Conservation (phyloP, 1,139 yeast species). For the Nadsonia commutata region DNA sequence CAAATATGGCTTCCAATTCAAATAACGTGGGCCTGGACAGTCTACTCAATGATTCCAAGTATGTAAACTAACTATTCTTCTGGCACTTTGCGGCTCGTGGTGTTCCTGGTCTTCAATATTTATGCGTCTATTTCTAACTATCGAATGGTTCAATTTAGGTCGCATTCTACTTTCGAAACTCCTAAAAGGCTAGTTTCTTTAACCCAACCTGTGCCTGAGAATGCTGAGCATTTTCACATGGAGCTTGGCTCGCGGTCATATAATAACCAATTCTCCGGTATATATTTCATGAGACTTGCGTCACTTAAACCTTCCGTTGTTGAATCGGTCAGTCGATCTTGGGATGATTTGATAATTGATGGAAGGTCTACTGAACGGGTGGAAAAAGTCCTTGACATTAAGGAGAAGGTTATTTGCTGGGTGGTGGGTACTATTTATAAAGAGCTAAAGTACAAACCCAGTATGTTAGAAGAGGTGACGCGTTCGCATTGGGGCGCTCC, state of each 20-base stretch:
- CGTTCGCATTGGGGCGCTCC: constrained; percentile 28
- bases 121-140: too few species aligned
- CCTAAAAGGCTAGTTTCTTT: neutral
- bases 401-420: constrained; percentile 62
- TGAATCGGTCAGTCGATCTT: constrained; percentile 32
- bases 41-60: neutral
- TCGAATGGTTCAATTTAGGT: too few species aligned
- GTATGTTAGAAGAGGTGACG: constrained; percentile 69
- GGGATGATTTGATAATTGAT: constrained; percentile 32
- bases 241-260: constrained; percentile 22
- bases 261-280: constrained; percentile 55
- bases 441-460: constrained; percentile 74
- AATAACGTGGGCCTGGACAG: neutral
- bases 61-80: too few species aligned
- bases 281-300: constrained; percentile 53
- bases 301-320: constrained; percentile 41
- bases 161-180: too few species aligned
- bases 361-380: constrained; percentile 26
- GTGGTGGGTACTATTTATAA: constrained; percentile 81
- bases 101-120: too few species aligned
- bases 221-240: neutral
- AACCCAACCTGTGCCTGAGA: neutral
- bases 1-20: neutral
- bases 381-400: constrained; percentile 65
- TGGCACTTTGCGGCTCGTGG: too few species aligned